Percentiles rank a stretch among this genome's conserved stretches.
Conservation (phyloP, 2,329 filamentous ascomycete genomes). For the Podosphaera aphanis region DNA sequence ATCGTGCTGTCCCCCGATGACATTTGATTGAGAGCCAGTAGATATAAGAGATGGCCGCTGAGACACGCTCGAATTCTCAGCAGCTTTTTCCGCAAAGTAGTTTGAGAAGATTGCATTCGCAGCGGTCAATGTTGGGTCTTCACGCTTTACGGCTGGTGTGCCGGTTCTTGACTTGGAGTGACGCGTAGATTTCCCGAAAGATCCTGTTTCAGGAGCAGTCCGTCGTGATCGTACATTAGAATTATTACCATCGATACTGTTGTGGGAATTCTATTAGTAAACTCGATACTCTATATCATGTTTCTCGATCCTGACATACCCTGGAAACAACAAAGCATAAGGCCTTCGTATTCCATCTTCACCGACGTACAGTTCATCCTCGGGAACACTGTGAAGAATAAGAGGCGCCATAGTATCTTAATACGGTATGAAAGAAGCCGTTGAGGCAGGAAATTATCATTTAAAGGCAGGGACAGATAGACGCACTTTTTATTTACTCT, state of each 20-base stretch:
- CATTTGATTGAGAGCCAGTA: slow-evolving; percentile 16
- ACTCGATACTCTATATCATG: too few species aligned
- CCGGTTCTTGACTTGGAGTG: slow-evolving; percentile 38
- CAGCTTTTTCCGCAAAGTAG: slow-evolving; percentile 25
- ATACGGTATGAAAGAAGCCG: too few species aligned
- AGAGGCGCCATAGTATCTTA: slow-evolving; percentile 34
- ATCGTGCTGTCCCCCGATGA: slow-evolving; percentile 17
- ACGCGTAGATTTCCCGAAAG: slow-evolving; percentile 43
- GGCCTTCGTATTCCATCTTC: slow-evolving; percentile 41
- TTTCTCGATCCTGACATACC: neutral
- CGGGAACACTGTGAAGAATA: slow-evolving; percentile 44
- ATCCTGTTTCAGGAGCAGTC: slow-evolving; percentile 34
- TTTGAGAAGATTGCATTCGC: slow-evolving; percentile 38
- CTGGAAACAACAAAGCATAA: slow-evolving; percentile 25
- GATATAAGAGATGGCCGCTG: slow-evolving; percentile 13
- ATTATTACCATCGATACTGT: slow-evolving; percentile 29
- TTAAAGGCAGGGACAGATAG: too few species aligned
- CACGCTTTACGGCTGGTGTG: slow-evolving; percentile 25
- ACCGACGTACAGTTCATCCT: slow-evolving; percentile 42
- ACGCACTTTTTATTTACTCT: neutral
- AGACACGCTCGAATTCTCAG: slow-evolving; percentile 10
- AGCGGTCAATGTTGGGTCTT: slow-evolving; percentile 36
- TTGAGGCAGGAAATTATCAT: too few species aligned
- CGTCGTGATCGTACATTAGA: slow-evolving; percentile 26
- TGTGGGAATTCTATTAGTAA: neutral